These are phyloP conservation scores for Penicillium crustosum DNA, from an alignment of 2,329 filamentous ascomycete genomes.

Conservation along the genomic window DNA sequence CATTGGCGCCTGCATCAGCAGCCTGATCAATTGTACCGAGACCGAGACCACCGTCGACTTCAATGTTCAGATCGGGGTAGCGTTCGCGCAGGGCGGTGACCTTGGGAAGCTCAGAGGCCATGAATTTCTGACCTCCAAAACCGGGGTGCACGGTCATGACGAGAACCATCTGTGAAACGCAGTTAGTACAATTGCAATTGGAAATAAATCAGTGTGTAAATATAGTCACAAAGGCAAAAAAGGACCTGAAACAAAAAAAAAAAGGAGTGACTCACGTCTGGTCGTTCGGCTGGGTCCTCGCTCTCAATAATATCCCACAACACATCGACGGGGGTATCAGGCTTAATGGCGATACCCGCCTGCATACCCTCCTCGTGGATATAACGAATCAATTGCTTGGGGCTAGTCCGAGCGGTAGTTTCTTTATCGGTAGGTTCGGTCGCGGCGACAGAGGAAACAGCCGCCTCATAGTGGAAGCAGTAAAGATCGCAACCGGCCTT, in stretches of 20 bases:
- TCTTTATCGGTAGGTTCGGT: conserved; percentile 70
- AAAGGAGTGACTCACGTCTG: conserved; percentile 68
- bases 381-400: conserved; percentile 80
- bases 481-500: conserved; percentile 96
- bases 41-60: conserved; percentile 91
- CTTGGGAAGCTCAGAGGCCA: conserved; percentile 93
- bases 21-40: conserved; percentile 89
- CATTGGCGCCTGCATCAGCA: conserved; percentile 92
- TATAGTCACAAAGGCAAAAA: neutral
- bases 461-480: conserved; percentile 99
- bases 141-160: conserved; percentile 98
- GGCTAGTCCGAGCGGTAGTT: conserved; percentile 69
- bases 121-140: conserved; percentile 98
- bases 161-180: conserved; percentile 76
- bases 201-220: neutral
- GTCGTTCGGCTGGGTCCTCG: conserved; percentile 69
- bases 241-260: neutral
- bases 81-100: conserved; percentile 76
- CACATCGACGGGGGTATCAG: conserved; percentile 84
- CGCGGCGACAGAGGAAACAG: conserved; percentile 76
- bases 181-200: conserved; percentile 11
- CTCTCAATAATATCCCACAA: conserved; percentile 85
- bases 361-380: conserved; percentile 87
- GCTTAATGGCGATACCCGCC: conserved; percentile 94
- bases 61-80: conserved; percentile 93